Conservation (phyloP, 306 rosid genomes). For the Trifolium pratense region DNA sequence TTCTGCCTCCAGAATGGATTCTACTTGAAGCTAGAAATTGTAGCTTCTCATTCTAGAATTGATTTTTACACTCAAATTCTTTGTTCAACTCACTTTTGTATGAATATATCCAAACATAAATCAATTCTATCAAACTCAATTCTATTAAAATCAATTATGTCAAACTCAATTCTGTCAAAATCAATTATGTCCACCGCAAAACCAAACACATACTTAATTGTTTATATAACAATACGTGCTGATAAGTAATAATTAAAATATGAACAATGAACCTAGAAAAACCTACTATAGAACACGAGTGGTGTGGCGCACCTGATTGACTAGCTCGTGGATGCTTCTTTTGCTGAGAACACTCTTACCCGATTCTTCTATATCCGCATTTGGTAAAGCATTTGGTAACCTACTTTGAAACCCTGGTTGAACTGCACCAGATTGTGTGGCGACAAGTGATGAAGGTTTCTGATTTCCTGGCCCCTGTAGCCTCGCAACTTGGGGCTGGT, state of each 20-base stretch:
- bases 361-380: slow-evolving; percentile 69
- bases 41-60: too few species aligned
- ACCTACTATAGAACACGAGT: slow-evolving; percentile 7
- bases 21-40: too few species aligned
- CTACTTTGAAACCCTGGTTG: slow-evolving; percentile 60
- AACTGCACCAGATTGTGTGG: slow-evolving; percentile 56
- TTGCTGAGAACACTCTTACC: slow-evolving; percentile 81
- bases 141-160: too few species aligned
- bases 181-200: too few species aligned
- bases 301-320: slow-evolving; percentile 65
- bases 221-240: not conserved
- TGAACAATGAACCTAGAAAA: not conserved
- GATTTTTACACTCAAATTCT: too few species aligned
- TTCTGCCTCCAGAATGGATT: too few species aligned
- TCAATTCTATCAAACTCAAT: too few species aligned
- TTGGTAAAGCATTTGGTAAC: slow-evolving; percentile 43
- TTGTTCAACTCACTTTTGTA: too few species aligned
- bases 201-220: too few species aligned
- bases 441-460: slow-evolving; percentile 64
- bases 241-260: not conserved
- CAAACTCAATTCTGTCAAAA: too few species aligned
- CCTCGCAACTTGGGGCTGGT: slow-evolving; percentile 74
- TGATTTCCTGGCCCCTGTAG: slow-evolving; percentile 63
- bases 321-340: slow-evolving; percentile 89
- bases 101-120: too few species aligned